phyloP scores from a whole-genome alignment of 2,329 filamentous ascomycete species.

The Byssothecium circinans region DNA sequence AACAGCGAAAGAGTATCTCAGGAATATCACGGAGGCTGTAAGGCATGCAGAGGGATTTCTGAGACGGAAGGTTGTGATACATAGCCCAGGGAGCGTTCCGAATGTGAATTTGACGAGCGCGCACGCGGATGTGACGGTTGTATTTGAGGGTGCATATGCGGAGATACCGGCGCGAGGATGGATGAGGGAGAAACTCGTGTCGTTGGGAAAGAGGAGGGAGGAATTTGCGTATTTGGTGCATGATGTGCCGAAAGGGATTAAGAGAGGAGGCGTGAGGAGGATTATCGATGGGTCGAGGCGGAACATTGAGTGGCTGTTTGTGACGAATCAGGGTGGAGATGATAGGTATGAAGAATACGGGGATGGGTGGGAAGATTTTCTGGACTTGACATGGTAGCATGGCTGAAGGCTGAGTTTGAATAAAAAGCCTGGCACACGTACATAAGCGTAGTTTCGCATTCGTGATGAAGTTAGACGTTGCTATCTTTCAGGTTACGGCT shows the following conservation, averaged over 20 bases:
- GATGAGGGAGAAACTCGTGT: constrained; percentile 7
- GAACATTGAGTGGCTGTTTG: constrained; percentile 25
- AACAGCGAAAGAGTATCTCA: constrained; percentile 18
- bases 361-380: constrained; percentile 21
- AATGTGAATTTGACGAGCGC: constrained; percentile 15
- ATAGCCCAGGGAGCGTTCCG: constrained; percentile 26
- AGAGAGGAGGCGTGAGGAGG: constrained; percentile 18
- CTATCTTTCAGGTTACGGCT: too few relatives aligned
- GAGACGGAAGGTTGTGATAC: constrained; percentile 19
- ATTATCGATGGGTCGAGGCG: constrained; percentile 23
- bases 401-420: too few relatives aligned
- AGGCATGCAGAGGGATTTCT: constrained; percentile 17
- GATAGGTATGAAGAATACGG: constrained; percentile 21
- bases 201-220: constrained; percentile 12
- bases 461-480: too few relatives aligned
- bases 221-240: constrained; percentile 23
- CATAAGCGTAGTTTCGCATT: too few relatives aligned
- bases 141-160: constrained; percentile 26
- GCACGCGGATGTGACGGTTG: constrained; percentile 23
- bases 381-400: constrained; percentile 19
- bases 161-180: constrained; percentile 8
- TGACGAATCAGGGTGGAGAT: constrained; percentile 21
- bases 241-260: constrained; percentile 16
- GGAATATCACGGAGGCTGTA: constrained; percentile 26
- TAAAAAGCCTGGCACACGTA: too few relatives aligned